phyloP scores from a whole-genome alignment of 2,329 filamentous ascomycete genomes.

The Coniella lustricola region DNA sequence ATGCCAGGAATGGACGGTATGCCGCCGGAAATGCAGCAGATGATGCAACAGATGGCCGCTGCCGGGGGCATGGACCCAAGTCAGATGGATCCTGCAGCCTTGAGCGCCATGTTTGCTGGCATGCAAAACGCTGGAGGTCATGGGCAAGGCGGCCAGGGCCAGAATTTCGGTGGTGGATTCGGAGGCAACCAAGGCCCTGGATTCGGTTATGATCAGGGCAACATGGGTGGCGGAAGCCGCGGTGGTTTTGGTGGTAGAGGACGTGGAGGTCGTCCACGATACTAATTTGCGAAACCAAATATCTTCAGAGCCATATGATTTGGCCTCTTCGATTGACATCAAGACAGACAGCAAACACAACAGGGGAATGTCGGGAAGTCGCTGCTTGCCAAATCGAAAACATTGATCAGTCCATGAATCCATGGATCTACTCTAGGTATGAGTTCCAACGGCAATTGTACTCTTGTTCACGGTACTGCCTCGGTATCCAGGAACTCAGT shows the following conservation, averaged over 20 bases:
- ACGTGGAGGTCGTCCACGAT: slow-evolving; percentile 23
- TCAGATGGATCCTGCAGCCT: slow-evolving; percentile 56
- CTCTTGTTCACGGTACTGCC: too few relatives aligned
- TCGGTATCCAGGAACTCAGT: too few relatives aligned
- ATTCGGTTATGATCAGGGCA: slow-evolving; percentile 41
- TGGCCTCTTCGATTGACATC: too few relatives aligned
- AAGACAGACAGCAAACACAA: neutral
- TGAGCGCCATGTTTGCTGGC: slow-evolving; percentile 53
- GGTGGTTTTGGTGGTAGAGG: slow-evolving; percentile 24
- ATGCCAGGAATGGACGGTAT: slow-evolving; percentile 57
- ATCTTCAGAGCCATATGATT: neutral
- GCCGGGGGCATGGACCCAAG: slow-evolving; percentile 56
- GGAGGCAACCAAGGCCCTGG: slow-evolving; percentile 46
- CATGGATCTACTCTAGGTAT: too few relatives aligned
- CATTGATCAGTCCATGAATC: too few relatives aligned
- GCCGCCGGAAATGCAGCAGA: slow-evolving; percentile 58
- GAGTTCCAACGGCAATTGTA: too few relatives aligned
- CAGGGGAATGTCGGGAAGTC: too few relatives aligned
- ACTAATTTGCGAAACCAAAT: neutral
- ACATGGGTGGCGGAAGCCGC: slow-evolving; percentile 33
- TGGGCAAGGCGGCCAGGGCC: slow-evolving; percentile 43
- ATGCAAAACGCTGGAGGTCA: slow-evolving; percentile 42
- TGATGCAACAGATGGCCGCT: slow-evolving; percentile 64
- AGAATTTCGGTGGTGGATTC: slow-evolving; percentile 45
- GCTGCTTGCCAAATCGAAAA: too few relatives aligned